Percentiles rank a stretch among this genome's conserved stretches.
These are phyloP conservation scores for Aphanomyces astaci DNA, from an alignment of 352 stramenopile genomes.

Conservation along the genomic window DNA sequence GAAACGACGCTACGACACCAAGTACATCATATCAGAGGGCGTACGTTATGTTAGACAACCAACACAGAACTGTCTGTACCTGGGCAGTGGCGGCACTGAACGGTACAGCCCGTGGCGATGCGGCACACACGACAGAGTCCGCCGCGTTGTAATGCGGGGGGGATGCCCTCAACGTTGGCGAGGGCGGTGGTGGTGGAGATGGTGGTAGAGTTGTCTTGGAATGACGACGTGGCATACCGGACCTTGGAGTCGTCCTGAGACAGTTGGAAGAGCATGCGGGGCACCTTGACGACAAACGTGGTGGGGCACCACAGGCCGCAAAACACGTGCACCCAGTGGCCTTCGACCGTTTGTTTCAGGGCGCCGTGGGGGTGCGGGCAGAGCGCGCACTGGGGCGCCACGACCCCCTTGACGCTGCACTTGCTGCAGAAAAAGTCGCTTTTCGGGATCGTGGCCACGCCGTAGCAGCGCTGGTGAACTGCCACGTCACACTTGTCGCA, in stretches of 20 bases:
- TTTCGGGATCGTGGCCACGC: constrained; percentile 68
- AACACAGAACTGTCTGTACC: neutral
- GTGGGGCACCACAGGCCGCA: constrained; percentile 86
- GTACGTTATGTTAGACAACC: neutral
- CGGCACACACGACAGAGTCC: constrained; percentile 62
- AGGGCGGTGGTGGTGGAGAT: neutral
- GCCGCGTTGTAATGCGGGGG: constrained; percentile 23
- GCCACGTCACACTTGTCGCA: constrained; percentile 83
- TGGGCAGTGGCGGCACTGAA: constrained; percentile 44
- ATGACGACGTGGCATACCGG: neutral
- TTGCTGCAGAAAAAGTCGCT: constrained; percentile 86
- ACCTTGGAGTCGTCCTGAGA: constrained; percentile 9
- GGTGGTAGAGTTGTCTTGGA: neutral
- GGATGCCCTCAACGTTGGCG: neutral
- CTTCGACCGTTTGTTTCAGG: constrained; percentile 79
- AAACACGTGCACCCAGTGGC: constrained; percentile 83
- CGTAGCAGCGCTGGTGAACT: constrained; percentile 86
- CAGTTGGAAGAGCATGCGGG: constrained; percentile 34
- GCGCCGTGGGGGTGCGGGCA: constrained; percentile 78
- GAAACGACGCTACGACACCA: constrained; percentile 42
- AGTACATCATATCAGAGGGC: neutral
- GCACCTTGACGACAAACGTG: constrained; percentile 78
- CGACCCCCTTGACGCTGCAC: constrained; percentile 52
- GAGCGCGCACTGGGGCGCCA: constrained; percentile 62
- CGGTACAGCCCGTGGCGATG: constrained; percentile 65